Evolutionary conservation across 495 filamentous ascomycete species (phyloP).

Genomic region (Hypoxylon subgilvum): DNA sequence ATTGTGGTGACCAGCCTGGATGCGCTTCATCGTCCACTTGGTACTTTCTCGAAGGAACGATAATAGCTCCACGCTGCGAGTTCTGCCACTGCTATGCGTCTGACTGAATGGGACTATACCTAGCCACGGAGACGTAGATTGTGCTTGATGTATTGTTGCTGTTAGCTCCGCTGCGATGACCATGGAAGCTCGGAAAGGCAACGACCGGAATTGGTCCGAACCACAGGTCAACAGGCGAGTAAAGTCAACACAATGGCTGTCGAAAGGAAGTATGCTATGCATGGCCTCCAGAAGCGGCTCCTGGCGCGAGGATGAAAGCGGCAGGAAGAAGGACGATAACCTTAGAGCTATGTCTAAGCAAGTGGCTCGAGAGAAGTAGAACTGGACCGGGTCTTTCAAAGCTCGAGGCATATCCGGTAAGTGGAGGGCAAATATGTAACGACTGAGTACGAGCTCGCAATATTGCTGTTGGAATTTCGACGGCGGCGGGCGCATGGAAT

Average conservation of each 20-base stretch:
- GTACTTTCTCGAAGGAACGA: slow-evolving; percentile 54
- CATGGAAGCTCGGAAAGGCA: slow-evolving; percentile 50
- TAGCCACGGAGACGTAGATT: slow-evolving; percentile 14
- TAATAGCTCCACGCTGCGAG: slow-evolving; percentile 52
- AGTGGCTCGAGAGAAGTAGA: slow-evolving; percentile 53
- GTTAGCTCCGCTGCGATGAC: slow-evolving; percentile 56
- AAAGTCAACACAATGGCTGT: slow-evolving; percentile 40
- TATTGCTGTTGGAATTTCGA: slow-evolving; percentile 48
- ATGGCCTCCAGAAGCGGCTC: slow-evolving; percentile 26
- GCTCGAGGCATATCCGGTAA: slow-evolving; percentile 45
- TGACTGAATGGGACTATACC: slow-evolving; percentile 43
- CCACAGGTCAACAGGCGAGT: slow-evolving; percentile 50
- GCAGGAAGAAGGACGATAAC: slow-evolving; percentile 33
- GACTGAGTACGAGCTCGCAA: slow-evolving; percentile 51
- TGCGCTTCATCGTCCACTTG: slow-evolving; percentile 49
- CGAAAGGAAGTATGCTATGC: slow-evolving; percentile 6
- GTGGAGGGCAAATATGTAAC: slow-evolving; percentile 63
- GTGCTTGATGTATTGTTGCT: slow-evolving; percentile 8
- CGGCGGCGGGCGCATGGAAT: slow-evolving; percentile 40
- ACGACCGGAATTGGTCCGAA: slow-evolving; percentile 52
- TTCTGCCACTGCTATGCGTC: slow-evolving; percentile 57
- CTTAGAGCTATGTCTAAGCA: slow-evolving; percentile 53
- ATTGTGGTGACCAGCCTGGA: slow-evolving; percentile 61
- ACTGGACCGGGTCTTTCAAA: slow-evolving; percentile 45
- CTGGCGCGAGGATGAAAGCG: slow-evolving; percentile 16